Percentiles rank a stretch among this genome's conserved stretches.
Conservation (phyloP, 208 protist species). For the Crithidia bombi region DNA sequence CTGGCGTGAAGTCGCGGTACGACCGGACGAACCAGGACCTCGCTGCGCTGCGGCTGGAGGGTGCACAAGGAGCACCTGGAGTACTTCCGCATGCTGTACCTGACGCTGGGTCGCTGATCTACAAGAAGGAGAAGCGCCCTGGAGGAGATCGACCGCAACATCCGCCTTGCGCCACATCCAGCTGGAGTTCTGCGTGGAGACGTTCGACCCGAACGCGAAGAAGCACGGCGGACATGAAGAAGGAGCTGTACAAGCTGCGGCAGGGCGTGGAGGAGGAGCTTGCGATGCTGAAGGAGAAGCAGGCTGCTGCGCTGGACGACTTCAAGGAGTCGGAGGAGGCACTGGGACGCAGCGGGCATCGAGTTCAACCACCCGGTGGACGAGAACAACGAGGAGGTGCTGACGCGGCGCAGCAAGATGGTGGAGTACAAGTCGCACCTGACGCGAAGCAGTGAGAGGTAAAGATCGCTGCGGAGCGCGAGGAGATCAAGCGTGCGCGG, state of each 20-base stretch:
- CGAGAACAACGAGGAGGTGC: conserved; percentile 79
- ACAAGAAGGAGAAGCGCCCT: conserved; percentile 80
- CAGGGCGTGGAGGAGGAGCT: background rate
- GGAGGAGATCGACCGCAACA: conserved; percentile 82
- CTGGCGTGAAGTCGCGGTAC: conserved; percentile 71
- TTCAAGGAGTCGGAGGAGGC: conserved; percentile 18
- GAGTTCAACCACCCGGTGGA: conserved; percentile 75
- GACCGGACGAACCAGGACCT: conserved; percentile 81
- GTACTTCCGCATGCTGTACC: conserved; percentile 77
- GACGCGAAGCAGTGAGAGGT: conserved; percentile 86
- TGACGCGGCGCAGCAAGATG: conserved; percentile 82
- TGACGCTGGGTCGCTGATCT: conserved; percentile 80
- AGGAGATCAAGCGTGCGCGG: conserved; percentile 82
- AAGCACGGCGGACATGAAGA: conserved; percentile 82
- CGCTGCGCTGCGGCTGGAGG: conserved; percentile 65
- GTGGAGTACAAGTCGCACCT: conserved; percentile 86
- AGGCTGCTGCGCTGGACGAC: conserved; percentile 56
- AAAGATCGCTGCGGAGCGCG: conserved; percentile 85
- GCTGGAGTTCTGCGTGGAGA: conserved; percentile 84
- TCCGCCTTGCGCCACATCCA: conserved; percentile 79
- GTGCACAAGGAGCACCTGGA: conserved; percentile 86
- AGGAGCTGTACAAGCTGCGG: conserved; percentile 79
- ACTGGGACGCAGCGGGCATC: conserved; percentile 67
- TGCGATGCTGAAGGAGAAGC: conserved; percentile 76
- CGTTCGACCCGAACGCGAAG: conserved; percentile 82